These are phyloP conservation scores for Petasospora rhodanensis DNA, from an alignment of 1,139 yeast species.

Conservation along the genomic window DNA sequence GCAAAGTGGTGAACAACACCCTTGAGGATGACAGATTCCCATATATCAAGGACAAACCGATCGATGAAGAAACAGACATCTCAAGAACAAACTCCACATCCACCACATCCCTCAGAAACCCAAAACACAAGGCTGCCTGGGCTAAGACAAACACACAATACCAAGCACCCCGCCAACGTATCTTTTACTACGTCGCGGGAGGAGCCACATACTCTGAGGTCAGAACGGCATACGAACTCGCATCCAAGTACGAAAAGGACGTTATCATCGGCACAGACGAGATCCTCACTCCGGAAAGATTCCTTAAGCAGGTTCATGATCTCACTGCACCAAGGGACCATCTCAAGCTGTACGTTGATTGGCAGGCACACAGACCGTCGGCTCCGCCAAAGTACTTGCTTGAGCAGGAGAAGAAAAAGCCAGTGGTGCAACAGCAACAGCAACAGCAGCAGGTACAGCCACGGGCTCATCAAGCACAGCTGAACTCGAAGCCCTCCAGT, in stretches of 20 bases:
- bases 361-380: slow-evolving; percentile 21
- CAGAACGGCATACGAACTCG: slow-evolving; percentile 69
- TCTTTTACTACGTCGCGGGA: slow-evolving; percentile 82
- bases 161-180: slow-evolving; percentile 56
- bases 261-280: slow-evolving; percentile 83
- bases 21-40: slow-evolving; percentile 60
- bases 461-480: slow-evolving; percentile 1
- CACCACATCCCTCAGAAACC: slow-evolving; percentile 57
- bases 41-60: slow-evolving; percentile 71
- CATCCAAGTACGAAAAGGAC: slow-evolving; percentile 60
- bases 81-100: slow-evolving; percentile 29
- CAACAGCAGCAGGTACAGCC: too few species aligned
- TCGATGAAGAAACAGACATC: slow-evolving; percentile 36
- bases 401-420: slow-evolving; percentile 16
- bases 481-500: slow-evolving; percentile 2
- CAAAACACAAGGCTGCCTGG: slow-evolving; percentile 81
- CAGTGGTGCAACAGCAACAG: slow-evolving; percentile 8
- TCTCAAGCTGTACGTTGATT: slow-evolving; percentile 29
- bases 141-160: slow-evolving; percentile 48
- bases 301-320: slow-evolving; percentile 40
- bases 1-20: slow-evolving; percentile 36
- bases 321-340: slow-evolving; percentile 28
- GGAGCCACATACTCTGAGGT: slow-evolving; percentile 85
- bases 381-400: slow-evolving; percentile 31
- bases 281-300: slow-evolving; percentile 57